A percentile compares a stretch with the other conserved stretches of the same genome.
Conservation (phyloP, 73 alveolate species). For the Breviolum minutum region DNA sequence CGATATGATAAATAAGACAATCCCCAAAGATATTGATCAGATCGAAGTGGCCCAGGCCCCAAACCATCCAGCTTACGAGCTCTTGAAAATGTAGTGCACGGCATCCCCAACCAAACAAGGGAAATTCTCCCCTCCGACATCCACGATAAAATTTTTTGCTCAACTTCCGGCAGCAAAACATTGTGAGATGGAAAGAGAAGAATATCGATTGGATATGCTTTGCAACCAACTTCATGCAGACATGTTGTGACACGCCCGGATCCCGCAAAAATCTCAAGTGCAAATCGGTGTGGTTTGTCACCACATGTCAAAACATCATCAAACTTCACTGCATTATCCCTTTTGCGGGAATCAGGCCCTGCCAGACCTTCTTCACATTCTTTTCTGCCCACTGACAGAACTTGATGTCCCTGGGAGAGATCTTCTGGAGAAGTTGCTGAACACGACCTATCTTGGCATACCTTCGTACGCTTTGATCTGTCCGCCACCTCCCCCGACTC, state of each 20-base stretch:
- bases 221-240: background rate
- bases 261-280: slow-evolving; percentile 6
- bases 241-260: background rate
- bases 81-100: background rate
- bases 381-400: background rate
- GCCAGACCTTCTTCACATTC: background rate
- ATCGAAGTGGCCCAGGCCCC: background rate
- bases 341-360: background rate
- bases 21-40: background rate
- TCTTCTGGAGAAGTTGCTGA: background rate
- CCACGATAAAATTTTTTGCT: background rate
- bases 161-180: background rate
- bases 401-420: background rate
- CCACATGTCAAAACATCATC: background rate
- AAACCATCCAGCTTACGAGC: background rate
- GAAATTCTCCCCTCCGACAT: background rate
- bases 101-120: background rate
- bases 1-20: background rate
- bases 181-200: background rate
- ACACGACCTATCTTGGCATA: slow-evolving; percentile 25
- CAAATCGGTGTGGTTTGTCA: background rate
- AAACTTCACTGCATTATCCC: background rate
- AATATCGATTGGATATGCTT: background rate
- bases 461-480: slow-evolving; percentile 39
- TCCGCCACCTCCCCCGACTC: slow-evolving; percentile 21